A percentile compares a stretch with the other conserved stretches of the same genome.
Evolutionary conservation across 345 rosid genomes (phyloP).

Genomic region (Eucalyptus pumila): DNA sequence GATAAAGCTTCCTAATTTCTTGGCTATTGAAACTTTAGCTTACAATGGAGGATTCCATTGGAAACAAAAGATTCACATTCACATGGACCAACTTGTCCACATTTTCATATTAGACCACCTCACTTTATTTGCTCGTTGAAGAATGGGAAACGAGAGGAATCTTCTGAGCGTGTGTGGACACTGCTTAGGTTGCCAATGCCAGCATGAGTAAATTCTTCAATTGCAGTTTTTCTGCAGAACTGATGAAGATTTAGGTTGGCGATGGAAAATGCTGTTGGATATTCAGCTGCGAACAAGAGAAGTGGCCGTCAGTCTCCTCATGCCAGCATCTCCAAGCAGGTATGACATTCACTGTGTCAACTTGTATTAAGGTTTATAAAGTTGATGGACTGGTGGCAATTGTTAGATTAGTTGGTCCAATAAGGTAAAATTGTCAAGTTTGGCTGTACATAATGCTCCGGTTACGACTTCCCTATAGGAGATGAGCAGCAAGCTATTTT

Average conservation of each 20-base stretch:
- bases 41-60: not conserved
- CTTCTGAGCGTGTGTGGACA: not conserved
- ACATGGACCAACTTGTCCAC: not conserved
- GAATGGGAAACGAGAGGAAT: not conserved
- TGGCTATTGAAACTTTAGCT: not conserved
- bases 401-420: not conserved
- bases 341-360: not conserved
- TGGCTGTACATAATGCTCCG: not conserved
- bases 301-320: slow-evolving; percentile 14
- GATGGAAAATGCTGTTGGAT: slow-evolving; percentile 35
- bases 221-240: slow-evolving; percentile 29
- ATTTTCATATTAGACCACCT: not conserved
- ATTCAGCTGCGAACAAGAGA: slow-evolving; percentile 18
- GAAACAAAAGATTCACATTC: not conserved
- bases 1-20: not conserved
- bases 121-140: not conserved
- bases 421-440: not conserved
- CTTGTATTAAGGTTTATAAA: not conserved
- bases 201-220: not conserved
- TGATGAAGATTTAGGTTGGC: slow-evolving; percentile 16
- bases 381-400: not conserved
- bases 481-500: not conserved
- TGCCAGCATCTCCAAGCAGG: slow-evolving; percentile 16
- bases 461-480: not conserved
- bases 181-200: not conserved